A percentile compares a stretch with the other conserved stretches of the same genome.
Evolutionary conservation across 192 early-diverging fungal genomes (phyloP).

Genomic region (Obelidium mucronatum): DNA sequence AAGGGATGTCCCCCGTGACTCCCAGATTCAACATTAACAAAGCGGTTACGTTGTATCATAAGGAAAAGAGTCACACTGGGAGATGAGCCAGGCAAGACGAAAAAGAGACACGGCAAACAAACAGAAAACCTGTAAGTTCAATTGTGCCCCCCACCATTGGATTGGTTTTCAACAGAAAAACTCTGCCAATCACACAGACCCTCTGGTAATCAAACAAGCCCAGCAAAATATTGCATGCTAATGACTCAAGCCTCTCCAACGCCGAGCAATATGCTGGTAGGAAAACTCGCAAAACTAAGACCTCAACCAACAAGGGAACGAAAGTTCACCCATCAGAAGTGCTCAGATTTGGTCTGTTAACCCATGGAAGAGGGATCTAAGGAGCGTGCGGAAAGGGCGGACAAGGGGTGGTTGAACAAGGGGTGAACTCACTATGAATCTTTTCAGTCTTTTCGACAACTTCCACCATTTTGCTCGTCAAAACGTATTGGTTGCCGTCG

Average conservation of each 20-base stretch:
- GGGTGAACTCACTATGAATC: slow-evolving; percentile 53
- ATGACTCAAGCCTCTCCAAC: slow-evolving; percentile 69
- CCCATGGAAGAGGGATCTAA: slow-evolving; percentile 64
- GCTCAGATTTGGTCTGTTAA: slow-evolving; percentile 29
- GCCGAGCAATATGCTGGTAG: slow-evolving; percentile 45
- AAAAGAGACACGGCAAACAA: slow-evolving; percentile 22
- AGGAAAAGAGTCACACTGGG: not conserved
- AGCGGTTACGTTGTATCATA: too few relatives aligned
- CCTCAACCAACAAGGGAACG: slow-evolving; percentile 11
- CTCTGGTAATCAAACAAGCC: not conserved
- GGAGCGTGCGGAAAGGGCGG: slow-evolving; percentile 56
- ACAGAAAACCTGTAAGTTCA: slow-evolving; percentile 30
- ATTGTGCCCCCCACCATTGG: not conserved
- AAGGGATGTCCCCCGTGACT: slow-evolving; percentile 11
- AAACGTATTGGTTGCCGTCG: slow-evolving; percentile 69
- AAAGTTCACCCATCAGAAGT: slow-evolving; percentile 8
- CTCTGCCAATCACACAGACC: slow-evolving; percentile 3
- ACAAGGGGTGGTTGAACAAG: not conserved
- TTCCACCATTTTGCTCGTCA: slow-evolving; percentile 63
- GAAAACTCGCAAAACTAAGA: slow-evolving; percentile 16
- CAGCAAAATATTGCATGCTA: slow-evolving; percentile 55
- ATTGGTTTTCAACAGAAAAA: slow-evolving; percentile 11
- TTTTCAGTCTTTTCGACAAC: slow-evolving; percentile 55
- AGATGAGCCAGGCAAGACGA: slow-evolving; percentile 14
- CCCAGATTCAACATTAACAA: not conserved